Evolutionary conservation across 331 rosid species (phyloP), one percentile per base, ranked within the genome.

Genomic region (Phaseolus coccineus): DNA sequence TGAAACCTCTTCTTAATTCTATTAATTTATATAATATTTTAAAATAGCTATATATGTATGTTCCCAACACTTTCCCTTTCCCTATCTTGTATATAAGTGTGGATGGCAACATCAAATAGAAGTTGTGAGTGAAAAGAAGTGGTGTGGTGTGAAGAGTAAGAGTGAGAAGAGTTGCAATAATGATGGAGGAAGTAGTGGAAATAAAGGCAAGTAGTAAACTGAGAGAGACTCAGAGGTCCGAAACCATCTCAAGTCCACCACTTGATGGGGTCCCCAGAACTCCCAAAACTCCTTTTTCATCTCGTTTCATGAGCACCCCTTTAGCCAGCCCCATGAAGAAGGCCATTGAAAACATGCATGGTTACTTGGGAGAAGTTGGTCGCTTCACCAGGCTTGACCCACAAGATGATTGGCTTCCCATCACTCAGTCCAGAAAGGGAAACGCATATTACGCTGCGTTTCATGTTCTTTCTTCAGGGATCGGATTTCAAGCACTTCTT

Each of bases 371-470:
- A 83, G 90, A 92, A 87, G 94, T 87, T 57, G 89, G 91, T 0
- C 86, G 87, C 80, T 84, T 90, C 79, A 90, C 91, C 9, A 90
- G 85, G 74, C 88, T 92, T 37, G 89, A 90, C n/a, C 90, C 85
- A 2, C 97, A 83, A 35, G 97, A 92, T 24, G 88, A 87, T 31
- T 92, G 95, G 97, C 97, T 92, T 55, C 97, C 97, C 0, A 90
- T 92, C 72, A 90, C 94, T 0, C 85, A 90, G 73, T 90, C 90
- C 4, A 84, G 94, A 30, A 82, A 80, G 0, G 97, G 94, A 31
- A 90, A 88, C 58, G 86, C 91, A 0, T 90, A 78, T 72, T 90
- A 88, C 71, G 89, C 94, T 25, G 89, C 97, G 1, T 90, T 88
- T 83, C 97, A 92, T 19, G 52, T 89, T 0, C 90, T 92, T 9